These are phyloP conservation scores for Acacia crassicarpa DNA, from an alignment of 306 rosid species.

Conservation along the genomic window DNA sequence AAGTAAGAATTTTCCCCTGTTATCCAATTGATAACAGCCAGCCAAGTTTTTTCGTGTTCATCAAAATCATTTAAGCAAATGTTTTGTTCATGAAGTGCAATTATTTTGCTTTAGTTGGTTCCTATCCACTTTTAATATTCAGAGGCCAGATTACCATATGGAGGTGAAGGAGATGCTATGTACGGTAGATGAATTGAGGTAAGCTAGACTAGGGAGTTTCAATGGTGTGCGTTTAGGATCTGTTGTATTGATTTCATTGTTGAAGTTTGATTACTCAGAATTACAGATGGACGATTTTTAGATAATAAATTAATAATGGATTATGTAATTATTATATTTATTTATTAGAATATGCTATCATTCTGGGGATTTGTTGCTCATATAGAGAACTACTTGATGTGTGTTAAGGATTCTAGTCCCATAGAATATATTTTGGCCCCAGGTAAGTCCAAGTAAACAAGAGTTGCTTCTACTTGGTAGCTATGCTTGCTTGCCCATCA, in stretches of 20 bases:
- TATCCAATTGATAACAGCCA: too few relatives aligned
- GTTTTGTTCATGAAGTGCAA: background rate
- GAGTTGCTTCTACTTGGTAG: conserved; percentile 22
- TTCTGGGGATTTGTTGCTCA: background rate
- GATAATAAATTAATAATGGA: background rate
- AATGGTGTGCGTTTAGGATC: background rate
- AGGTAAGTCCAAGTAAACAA: background rate
- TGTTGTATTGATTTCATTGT: background rate
- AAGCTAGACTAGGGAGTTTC: background rate
- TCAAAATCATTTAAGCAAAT: background rate
- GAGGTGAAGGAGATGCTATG: background rate
- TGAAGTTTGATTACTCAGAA: background rate
- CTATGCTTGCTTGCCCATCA: conserved; percentile 2
- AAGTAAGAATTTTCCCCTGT: too few relatives aligned
- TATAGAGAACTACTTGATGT: background rate
- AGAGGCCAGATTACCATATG: too few relatives aligned
- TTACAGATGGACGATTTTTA: background rate
- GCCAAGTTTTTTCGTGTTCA: too few relatives aligned
- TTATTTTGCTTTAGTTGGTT: background rate
- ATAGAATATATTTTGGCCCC: background rate
- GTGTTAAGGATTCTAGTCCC: background rate
- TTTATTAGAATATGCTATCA: background rate
- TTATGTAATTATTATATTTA: background rate
- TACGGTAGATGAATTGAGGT: background rate
- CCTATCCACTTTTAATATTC: background rate